Base-by-base conservation (phyloP, 108 stramenopile species). In the Pelagomonas calceolata region DNA sequence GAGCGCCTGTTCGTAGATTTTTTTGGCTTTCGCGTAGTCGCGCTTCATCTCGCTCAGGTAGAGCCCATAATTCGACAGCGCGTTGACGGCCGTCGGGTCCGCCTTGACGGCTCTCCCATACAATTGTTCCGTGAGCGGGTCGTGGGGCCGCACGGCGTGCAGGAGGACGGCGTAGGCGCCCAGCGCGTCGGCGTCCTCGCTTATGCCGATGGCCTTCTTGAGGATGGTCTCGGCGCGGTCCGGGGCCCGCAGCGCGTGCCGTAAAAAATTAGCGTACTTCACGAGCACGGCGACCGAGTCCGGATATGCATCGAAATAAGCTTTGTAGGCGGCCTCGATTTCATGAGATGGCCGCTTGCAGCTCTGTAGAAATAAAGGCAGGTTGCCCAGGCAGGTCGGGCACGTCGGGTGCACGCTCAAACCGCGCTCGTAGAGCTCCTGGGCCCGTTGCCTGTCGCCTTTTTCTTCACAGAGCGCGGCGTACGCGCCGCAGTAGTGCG, bases 21-120 rank as follows among this genome's bases (percentile, higher is more conserved):
- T 35, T 35, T 82, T 76, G 7, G 81, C 79, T 51, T 46, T 46
- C 4, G 30, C 34, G 36, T 71, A 35, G 44, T 84, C 79, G 34
- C 69, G 4, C 51, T 67, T 43, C 29, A 81, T 67, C 77, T 81
- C 79, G 0, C 71, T 68, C 29, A 84, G 79, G 68, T 78, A 84
- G 17, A 84, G 76, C 15, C 83, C 83, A 33, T 74, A 84, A 69
- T 84, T 84, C 32, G 78, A 81, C n/a, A 84, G 45, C 21, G 73
- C 80, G 67, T 84, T 84, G 32, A 76, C 83, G 34, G 80, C 78
- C 17, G 26, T 34, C 21, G 44, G 51, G 65, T 84, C 83, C 10
- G 45, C 64, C 31, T 77, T 66, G n/a, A 68, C 44, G 0, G 81
- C 81, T 0, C 73, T 71, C 67, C 36, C 21, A 73, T 84, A 84